These are phyloP conservation scores for Pythium rhizo-oryzae DNA, from an alignment of 352 stramenopile species.

Conservation along the genomic window DNA sequence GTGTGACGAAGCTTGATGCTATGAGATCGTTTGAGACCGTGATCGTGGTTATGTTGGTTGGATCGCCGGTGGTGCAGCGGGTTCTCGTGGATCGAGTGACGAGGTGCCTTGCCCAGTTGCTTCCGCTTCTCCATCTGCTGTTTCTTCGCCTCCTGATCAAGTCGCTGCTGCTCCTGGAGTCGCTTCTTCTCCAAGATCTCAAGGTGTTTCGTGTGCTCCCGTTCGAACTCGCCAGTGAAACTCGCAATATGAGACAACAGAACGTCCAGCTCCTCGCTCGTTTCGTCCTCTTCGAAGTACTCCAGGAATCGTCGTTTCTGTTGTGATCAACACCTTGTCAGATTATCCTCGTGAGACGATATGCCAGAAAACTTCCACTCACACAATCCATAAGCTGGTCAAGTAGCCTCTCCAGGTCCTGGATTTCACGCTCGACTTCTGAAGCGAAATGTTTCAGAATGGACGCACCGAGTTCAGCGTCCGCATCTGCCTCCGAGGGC, in stretches of 20 bases:
- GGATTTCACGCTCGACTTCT: constrained; percentile 63
- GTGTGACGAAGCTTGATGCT: constrained; percentile 21
- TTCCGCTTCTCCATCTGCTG: constrained; percentile 13
- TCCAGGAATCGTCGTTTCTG: constrained; percentile 80
- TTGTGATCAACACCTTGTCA: neutral
- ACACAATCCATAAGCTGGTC: constrained; percentile 61
- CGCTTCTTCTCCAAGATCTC: constrained; percentile 39
- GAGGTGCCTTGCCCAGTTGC: constrained; percentile 3
- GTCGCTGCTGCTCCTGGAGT: constrained; percentile 28
- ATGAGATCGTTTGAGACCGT: neutral
- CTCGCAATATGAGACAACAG: constrained; percentile 73
- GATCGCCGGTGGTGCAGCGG: constrained; percentile 18
- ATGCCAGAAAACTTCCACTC: constrained; percentile 20
- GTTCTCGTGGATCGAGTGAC: constrained; percentile 26
- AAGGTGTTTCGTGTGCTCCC: constrained; percentile 71
- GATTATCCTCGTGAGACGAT: neutral
- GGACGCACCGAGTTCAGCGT: constrained; percentile 42
- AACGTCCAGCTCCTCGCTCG: constrained; percentile 75
- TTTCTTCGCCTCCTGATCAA: constrained; percentile 24
- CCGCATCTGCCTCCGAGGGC: constrained; percentile 21
- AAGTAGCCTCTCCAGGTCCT: constrained; percentile 48
- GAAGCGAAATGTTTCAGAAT: constrained; percentile 62
- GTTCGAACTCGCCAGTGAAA: constrained; percentile 74
- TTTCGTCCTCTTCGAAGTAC: constrained; percentile 86
- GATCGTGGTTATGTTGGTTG: constrained; percentile 18